phyloP scores from a whole-genome alignment of 768 basidiomycete species.

The Amyloporia xantha region DNA sequence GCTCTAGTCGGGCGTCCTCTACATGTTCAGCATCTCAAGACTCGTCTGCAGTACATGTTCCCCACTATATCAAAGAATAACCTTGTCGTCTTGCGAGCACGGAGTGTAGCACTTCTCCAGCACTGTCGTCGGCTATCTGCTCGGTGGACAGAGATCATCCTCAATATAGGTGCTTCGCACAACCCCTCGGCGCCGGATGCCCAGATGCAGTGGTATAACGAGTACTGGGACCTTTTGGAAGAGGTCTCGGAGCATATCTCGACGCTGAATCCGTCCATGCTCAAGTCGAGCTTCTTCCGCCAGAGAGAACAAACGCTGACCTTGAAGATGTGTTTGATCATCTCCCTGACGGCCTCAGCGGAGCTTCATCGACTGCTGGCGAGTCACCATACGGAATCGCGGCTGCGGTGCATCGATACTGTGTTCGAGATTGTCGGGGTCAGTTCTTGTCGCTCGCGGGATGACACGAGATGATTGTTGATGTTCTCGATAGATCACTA shows the following conservation, averaged over 20 bases:
- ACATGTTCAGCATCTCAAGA: background rate
- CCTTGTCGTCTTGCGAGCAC: slow-evolving; percentile 13
- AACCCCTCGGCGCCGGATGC: slow-evolving; percentile 4
- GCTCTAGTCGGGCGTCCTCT: background rate
- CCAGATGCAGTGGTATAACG: slow-evolving; percentile 14
- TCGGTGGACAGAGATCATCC: slow-evolving; percentile 8
- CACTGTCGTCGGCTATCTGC: slow-evolving; percentile 1
- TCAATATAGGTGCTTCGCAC: slow-evolving; percentile 7
- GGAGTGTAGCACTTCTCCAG: slow-evolving; percentile 12
- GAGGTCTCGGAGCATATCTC: slow-evolving; percentile 15
- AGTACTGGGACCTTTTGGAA: slow-evolving; percentile 20
- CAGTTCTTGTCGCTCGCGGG: background rate
- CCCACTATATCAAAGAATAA: slow-evolving; percentile 13
- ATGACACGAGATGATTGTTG: too few relatives aligned
- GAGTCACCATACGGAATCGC: slow-evolving; percentile 16
- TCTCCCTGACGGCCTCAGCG: slow-evolving; percentile 18
- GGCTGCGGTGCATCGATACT: slow-evolving; percentile 14
- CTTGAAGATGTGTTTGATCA: slow-evolving; percentile 19
- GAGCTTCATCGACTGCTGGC: slow-evolving; percentile 19
- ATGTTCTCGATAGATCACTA: slow-evolving; percentile 12
- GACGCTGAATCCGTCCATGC: slow-evolving; percentile 14
- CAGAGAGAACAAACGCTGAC: slow-evolving; percentile 14
- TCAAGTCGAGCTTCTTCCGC: slow-evolving; percentile 15
- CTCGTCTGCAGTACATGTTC: slow-evolving; percentile 10
- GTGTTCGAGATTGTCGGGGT: slow-evolving; percentile 18